phyloP scores from a whole-genome alignment of 2,329 filamentous ascomycete species.

The Aspergillus udagawae region DNA sequence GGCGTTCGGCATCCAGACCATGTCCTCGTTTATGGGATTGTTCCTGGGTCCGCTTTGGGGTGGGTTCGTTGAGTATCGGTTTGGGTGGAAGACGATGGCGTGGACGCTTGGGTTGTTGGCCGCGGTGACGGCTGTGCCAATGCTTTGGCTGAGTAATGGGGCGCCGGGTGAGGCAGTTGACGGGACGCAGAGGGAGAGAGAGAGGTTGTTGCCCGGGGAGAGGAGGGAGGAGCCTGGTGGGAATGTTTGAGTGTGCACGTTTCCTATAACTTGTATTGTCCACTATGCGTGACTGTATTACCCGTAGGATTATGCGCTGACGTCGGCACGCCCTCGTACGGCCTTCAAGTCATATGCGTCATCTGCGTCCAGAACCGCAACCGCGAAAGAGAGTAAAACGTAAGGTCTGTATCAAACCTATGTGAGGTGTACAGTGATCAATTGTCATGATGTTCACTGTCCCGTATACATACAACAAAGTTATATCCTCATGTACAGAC shows the following conservation, averaged over 20 bases:
- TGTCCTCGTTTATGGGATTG: slow-evolving; percentile 58
- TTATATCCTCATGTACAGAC: not conserved
- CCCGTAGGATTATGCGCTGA: too few relatives aligned
- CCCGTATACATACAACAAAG: not conserved
- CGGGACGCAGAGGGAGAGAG: slow-evolving; percentile 5
- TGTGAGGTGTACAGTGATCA: too few relatives aligned
- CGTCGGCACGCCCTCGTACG: not conserved
- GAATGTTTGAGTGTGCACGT: not conserved
- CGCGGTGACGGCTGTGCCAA: slow-evolving; percentile 24
- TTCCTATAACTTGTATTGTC: not conserved
- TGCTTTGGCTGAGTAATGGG: slow-evolving; percentile 17
- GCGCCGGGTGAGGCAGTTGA: not conserved
- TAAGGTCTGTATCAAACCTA: too few relatives aligned
- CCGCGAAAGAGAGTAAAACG: too few relatives aligned
- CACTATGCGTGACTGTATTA: too few relatives aligned
- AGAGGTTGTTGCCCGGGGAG: slow-evolving; percentile 7
- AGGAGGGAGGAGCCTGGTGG: not conserved
- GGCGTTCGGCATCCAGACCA: slow-evolving; percentile 61
- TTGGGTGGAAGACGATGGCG: slow-evolving; percentile 30
- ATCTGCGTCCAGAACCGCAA: too few relatives aligned
- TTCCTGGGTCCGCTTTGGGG: slow-evolving; percentile 57
- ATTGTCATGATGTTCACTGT: not conserved
- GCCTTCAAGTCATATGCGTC: not conserved
- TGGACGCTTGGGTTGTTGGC: slow-evolving; percentile 26
- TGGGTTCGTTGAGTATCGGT: slow-evolving; percentile 39